Conservation (phyloP, 179 eudicot genomes). For the Vitellaria paradoxa region DNA sequence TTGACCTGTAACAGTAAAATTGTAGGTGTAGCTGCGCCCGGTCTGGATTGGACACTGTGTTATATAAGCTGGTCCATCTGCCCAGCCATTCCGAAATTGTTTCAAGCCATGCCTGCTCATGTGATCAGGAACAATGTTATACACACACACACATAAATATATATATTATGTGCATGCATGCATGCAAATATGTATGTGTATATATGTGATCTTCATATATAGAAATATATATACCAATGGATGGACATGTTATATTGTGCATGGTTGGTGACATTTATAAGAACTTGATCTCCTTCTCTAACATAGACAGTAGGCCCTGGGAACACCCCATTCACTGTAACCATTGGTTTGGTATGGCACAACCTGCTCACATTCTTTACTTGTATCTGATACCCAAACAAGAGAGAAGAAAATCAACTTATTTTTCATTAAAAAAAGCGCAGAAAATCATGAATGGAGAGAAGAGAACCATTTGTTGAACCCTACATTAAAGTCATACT, state of each 20-base stretch:
- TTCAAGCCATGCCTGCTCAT: constrained; percentile 33
- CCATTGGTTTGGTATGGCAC: constrained; percentile 54
- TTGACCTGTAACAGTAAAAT: constrained; percentile 29
- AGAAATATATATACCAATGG: constrained; percentile 45
- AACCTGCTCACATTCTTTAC: constrained; percentile 57
- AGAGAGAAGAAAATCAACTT: background rate
- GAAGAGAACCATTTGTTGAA: background rate
- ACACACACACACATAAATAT: background rate
- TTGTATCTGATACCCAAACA: constrained; percentile 29
- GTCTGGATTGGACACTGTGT: constrained; percentile 39
- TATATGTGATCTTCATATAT: background rate
- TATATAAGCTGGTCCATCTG: constrained; percentile 41
- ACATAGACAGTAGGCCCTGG: constrained; percentile 60
- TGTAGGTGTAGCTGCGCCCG: constrained; percentile 27
- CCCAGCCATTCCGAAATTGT: constrained; percentile 38
- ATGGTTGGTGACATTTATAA: constrained; percentile 45
- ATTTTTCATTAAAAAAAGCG: background rate
- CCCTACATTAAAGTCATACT: constrained; percentile 40
- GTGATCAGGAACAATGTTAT: background rate
- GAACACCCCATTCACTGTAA: constrained; percentile 59
- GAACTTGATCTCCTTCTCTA: constrained; percentile 45
- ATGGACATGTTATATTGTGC: constrained; percentile 52
- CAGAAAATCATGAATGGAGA: too few relatives aligned
- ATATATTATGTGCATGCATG: too few relatives aligned
- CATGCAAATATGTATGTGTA: too few relatives aligned